Base-by-base conservation (phyloP, 2,329 filamentous ascomycete genomes). In the Dactylellina leptospora region DNA sequence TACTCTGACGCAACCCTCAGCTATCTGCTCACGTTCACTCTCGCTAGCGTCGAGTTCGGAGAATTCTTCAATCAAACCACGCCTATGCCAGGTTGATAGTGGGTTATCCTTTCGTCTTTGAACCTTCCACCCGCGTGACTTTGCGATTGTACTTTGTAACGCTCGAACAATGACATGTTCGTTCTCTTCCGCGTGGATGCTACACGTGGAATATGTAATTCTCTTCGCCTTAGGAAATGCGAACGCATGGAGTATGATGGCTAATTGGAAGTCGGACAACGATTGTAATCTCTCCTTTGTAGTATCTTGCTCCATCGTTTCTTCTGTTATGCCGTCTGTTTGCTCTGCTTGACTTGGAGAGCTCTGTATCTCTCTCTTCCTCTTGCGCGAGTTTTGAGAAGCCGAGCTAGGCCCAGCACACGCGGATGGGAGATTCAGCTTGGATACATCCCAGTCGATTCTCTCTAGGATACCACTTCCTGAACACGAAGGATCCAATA, bases 181-280 rank as follows among this genome's bases (percentile, higher is more conserved):
- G 76, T 99, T 97, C 79, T 99, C 95, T 75, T 90, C 86, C 0
- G 86, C 85, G 78, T 97, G 89, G 1, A 96, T 82, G 0, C 93
- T 97, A 79, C 95, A 99, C 0, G 95, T 97, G 30, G 92, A 96
- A 79, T 97, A 99, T 0, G 91, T 93, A 44, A 97, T 88, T 75
- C 87, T 88, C 10, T 79, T 84, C 0, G 91, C 92, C 0, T 85
- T 83, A 0, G 92, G 89, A 76, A 97, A 99, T 20, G 82, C 80
- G 80, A 97, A 89, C 0, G 95, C 93, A 78, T 97, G 95, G 48
- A 89, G 84, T 1, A 99, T 82, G 9, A 97, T 86, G 23, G 86
- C 86, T 4, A 93, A 84, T 80, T 99, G 95, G 76, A 97, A 95
- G 1, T 85, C 84, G 0, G 93, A 88, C 0, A 99, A 83, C 3